These are phyloP conservation scores for Serendipita indica DNA, from an alignment of 768 basidiomycete species.

Conservation along the genomic window DNA sequence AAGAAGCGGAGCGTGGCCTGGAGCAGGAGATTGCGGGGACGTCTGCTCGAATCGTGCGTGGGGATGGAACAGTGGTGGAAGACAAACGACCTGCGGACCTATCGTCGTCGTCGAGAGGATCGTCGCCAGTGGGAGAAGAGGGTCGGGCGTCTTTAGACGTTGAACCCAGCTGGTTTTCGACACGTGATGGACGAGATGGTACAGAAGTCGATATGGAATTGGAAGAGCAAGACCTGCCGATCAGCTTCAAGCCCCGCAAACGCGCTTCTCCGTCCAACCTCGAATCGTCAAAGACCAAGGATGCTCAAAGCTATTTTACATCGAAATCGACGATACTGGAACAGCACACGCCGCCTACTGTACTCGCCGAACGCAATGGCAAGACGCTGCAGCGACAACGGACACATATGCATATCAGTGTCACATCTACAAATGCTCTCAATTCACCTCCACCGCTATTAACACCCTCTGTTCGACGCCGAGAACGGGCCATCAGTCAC, in stretches of 20 bases:
- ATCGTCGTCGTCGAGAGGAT: constrained; percentile 10
- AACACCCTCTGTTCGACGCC: constrained; percentile 33
- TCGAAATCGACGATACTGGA: background rate
- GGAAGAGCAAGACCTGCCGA: constrained; percentile 3
- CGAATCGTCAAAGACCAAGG: background rate
- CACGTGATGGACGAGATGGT: constrained; percentile 17
- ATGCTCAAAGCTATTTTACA: background rate
- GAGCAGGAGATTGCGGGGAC: constrained; percentile 59
- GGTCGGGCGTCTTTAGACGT: constrained; percentile 18
- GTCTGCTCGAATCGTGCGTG: constrained; percentile 49
- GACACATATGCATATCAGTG: background rate
- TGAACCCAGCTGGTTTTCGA: constrained; percentile 38
- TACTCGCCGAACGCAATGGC: constrained; percentile 4
- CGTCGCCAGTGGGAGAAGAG: background rate
- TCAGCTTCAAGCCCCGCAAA: constrained; percentile 3
- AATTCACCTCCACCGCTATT: constrained; percentile 31
- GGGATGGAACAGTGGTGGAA: constrained; percentile 45
- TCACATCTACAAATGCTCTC: constrained; percentile 14
- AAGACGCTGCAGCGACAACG: background rate
- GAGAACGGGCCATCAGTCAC: constrained; percentile 32
- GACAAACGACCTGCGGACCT: constrained; percentile 21
- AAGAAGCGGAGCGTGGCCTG: constrained; percentile 41
- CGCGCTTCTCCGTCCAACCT: background rate
- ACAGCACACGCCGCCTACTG: background rate
- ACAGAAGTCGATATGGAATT: background rate